Base-by-base conservation (phyloP, 768 basidiomycete genomes). In the Leccinum sublutescens region DNA sequence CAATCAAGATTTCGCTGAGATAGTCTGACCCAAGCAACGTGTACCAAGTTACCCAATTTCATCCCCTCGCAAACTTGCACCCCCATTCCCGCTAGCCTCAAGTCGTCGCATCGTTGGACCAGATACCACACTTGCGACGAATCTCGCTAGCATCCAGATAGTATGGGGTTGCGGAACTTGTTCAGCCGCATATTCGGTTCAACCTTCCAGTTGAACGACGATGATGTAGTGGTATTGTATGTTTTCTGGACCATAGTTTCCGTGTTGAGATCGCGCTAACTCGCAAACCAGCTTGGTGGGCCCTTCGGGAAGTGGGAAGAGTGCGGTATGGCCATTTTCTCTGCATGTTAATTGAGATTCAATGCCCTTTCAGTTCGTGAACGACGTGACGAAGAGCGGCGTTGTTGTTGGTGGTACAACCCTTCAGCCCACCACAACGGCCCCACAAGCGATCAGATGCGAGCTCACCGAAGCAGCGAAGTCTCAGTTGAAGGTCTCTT, bases 271-370 rank as follows among this genome's bases (percentile, higher is more conserved):
- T 12, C 5, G 1, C 25, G 19, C 52, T 66, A 19, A 67, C 52
- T 47, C 19, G n/a, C 10, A n/a, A 12, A 49, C 10, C 23, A 69
- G 67, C 36, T 17, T 64, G 7, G 55, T 67, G 1, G 66, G 67
- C 11, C 67, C 67, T 43, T 55, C 67, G 0, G 67, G 62, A 17
- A 33, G 55, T 4, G 67, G 67, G 47, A 68, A 68, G 58, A 68
- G 60, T 45, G 21, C 5, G 52, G 67, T 68, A 64, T n/a, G 59
- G 10, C 14, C 12, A 15, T 48, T 14, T 4, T 12, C 17, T 60
- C 27, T 36, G 8, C n/a, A 9, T 14, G 4, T 9, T 4, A 11
- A 4, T 9, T 8, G 15, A 38, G 2, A 47, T 9, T 52, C 19
- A 49, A 55, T 5, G 2, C 10, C 6, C 8, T 34, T 6, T 5